Base-by-base conservation (phyloP, 2,329 filamentous ascomycete species). In the Hymenotorrendiella dingleyae region DNA sequence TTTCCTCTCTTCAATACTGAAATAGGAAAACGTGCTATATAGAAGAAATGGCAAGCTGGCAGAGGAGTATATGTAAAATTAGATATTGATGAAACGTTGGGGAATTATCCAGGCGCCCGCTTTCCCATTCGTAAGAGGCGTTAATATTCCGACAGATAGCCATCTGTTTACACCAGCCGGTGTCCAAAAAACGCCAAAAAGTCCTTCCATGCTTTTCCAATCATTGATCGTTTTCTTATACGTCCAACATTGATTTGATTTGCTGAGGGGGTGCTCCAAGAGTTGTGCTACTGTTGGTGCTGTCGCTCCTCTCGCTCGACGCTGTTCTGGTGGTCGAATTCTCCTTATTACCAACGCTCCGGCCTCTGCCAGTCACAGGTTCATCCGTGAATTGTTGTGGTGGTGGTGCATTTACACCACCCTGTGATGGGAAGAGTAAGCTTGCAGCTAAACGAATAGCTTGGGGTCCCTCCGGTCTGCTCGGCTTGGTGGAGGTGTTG, bases 401-500 rank as follows among this genome's bases (percentile, higher is more conserved):
- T 17, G 37, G 44, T 32, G 46, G 21, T 19, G 26, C 30, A 12
- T 35, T 39, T 11, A n/a, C 14, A 12, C 10, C 17, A 30, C 41
- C 36, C 4, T 41, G 8, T 4, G 21, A 24, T 10, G 52, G 54
- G 28, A 53, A 54, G 3, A 53, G 27, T 6, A 54, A 17, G 38
- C 20, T 45, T 8, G 49, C 40, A 7, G 49, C 49, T n/a, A 36
- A 23, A 12, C 43, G 40, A 2, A 51, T 22, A 21, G 42, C 34
- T 4, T 47, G 42, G 1, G 78, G 70, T 48, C 84, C 78, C 33
- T 76, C 69, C 72, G 64, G 57, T 69, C 21, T 26, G 10, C n/a
- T 22, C 17, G 16, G 14, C 1, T 14, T 39, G 14, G 12, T 33
- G 7, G 17, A 23, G 5, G 7, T 33, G 19, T 14, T 20, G 23